phyloP scores from a whole-genome alignment of 305 asterid genomes.

The Fraxinus paxiana region DNA sequence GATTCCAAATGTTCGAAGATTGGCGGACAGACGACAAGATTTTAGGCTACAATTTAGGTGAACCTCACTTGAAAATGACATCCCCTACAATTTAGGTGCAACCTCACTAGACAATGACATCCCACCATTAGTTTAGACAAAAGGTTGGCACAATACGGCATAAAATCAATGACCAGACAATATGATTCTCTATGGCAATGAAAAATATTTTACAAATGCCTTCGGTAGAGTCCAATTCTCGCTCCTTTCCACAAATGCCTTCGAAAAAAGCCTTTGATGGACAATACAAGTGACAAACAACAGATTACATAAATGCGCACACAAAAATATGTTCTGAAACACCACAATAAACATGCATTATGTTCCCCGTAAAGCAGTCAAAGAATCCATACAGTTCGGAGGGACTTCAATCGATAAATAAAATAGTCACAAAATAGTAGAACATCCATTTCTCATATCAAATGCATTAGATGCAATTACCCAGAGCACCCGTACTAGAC shows the following conservation, averaged over 20 bases:
- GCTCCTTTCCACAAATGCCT: not conserved
- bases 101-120: no score
- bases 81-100: not conserved
- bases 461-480: not conserved
- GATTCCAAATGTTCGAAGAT: not conserved
- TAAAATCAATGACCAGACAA: not conserved
- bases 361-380: not conserved
- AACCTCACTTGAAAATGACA: no score
- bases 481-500: conserved; percentile 18
- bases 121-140: not conserved
- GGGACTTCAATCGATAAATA: not conserved
- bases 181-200: not conserved
- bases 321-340: not conserved
- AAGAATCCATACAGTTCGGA: not conserved
- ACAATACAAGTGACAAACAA: not conserved
- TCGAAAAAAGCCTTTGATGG: not conserved
- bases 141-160: not conserved
- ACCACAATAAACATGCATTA: conserved; percentile 1
- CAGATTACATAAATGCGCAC: not conserved
- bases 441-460: not conserved
- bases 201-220: not conserved
- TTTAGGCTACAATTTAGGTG: not conserved
- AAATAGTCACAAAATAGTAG: not conserved
- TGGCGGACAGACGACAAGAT: not conserved
- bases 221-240: not conserved